Conservation (phyloP, 2,329 filamentous ascomycete genomes). For the Cucurbitaria berberidis region DNA sequence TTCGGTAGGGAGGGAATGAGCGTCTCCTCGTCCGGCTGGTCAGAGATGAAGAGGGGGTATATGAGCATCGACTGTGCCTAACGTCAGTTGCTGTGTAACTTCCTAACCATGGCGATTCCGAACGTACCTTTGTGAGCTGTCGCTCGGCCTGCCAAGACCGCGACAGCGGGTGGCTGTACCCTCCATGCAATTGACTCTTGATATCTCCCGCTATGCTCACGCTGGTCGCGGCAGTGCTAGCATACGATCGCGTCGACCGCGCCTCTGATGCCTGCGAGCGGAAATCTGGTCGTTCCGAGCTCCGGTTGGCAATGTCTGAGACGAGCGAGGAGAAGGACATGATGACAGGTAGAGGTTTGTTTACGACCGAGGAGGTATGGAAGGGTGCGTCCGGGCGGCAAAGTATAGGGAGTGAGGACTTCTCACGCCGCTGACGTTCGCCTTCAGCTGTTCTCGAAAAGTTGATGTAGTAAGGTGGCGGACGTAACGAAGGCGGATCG, state of each 20-base stretch:
- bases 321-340: conserved; percentile 62
- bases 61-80: conserved; percentile 87
- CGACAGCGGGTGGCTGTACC: conserved; percentile 59
- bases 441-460: conserved; percentile 3
- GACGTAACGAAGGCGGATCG: conserved; percentile 8
- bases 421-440: conserved; percentile 3
- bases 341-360: conserved; percentile 6
- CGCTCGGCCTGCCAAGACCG: conserved; percentile 60
- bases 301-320: conserved; percentile 58
- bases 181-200: conserved; percentile 59
- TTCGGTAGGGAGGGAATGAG: conserved; percentile 89
- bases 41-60: conserved; percentile 95
- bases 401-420: not conserved
- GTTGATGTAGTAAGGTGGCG: conserved; percentile 14
- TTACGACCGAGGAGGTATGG: not conserved
- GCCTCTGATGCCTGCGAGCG: conserved; percentile 56
- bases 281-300: conserved; percentile 50
- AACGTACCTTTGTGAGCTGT: conserved; percentile 57
- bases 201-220: conserved; percentile 61
- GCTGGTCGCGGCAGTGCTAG: conserved; percentile 59
- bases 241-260: conserved; percentile 56
- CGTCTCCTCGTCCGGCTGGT: conserved; percentile 90
- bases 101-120: conserved; percentile 1
- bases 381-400: not conserved
- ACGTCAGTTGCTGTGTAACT: conserved; percentile 23